These are phyloP conservation scores for Elasticomyces elasticus DNA, from an alignment of 495 filamentous ascomycete genomes.

Conservation along the genomic window DNA sequence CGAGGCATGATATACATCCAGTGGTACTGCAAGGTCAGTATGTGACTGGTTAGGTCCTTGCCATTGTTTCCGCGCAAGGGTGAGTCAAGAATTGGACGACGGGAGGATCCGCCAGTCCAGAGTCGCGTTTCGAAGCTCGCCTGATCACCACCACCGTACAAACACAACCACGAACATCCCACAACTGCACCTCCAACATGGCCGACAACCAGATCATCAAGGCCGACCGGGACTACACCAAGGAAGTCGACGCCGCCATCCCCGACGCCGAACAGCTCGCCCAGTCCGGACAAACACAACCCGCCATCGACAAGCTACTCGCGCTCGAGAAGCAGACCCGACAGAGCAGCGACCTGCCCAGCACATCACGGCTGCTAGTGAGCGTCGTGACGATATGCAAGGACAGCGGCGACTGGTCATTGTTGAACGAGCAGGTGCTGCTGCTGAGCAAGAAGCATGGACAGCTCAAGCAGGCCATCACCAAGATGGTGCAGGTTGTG, in stretches of 20 bases:
- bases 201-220: conserved; percentile 50
- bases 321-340: conserved; percentile 88
- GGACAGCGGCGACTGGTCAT: conserved; percentile 77
- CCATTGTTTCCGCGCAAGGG: too few species aligned
- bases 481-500: conserved; percentile 95
- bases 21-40: too few species aligned
- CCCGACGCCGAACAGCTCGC: conserved; percentile 80
- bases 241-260: conserved; percentile 83
- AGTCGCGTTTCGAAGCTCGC: too few species aligned
- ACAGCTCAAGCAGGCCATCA: conserved; percentile 96
- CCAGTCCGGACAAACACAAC: conserved; percentile 25
- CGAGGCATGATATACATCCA: too few species aligned
- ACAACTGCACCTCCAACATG: conserved; percentile 33
- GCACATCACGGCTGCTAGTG: conserved; percentile 79
- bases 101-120: too few species aligned
- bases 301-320: conserved; percentile 86
- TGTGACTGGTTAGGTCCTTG: too few species aligned
- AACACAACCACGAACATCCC: not conserved
- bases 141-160: not conserved
- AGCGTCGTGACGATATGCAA: conserved; percentile 90
- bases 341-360: conserved; percentile 92
- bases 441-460: conserved; percentile 98
- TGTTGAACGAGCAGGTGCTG: conserved; percentile 92
- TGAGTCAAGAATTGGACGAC: too few species aligned
- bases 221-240: conserved; percentile 69